Evolutionary conservation across 257 asterid genomes (phyloP).

Genomic region (Eucommia ulmoides): DNA sequence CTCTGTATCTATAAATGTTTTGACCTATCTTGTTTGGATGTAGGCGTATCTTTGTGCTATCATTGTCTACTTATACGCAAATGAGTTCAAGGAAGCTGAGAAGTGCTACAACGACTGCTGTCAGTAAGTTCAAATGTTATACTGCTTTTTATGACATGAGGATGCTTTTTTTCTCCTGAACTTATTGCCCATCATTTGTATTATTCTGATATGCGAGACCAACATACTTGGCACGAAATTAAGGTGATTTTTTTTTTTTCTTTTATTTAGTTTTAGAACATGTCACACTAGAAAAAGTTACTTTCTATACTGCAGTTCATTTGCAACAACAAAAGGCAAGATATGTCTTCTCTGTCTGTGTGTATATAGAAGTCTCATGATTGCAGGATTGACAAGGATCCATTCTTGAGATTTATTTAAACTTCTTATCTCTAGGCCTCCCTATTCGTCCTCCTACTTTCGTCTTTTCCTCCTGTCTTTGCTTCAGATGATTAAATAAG

Average conservation of each 20-base stretch:
- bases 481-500: too few relatives aligned
- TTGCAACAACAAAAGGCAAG: too few relatives aligned
- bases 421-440: too few relatives aligned
- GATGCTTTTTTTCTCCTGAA: neutral
- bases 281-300: too few relatives aligned
- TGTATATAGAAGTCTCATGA: too few relatives aligned
- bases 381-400: too few relatives aligned
- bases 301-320: too few relatives aligned
- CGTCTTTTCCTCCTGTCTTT: too few relatives aligned
- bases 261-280: too few relatives aligned
- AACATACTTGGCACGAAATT: neutral
- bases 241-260: neutral
- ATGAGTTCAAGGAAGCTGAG: constrained; percentile 88
- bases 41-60: constrained; percentile 99
- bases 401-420: too few relatives aligned
- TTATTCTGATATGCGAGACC: neutral
- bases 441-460: too few relatives aligned
- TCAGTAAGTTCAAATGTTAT: constrained; percentile 55
- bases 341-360: too few relatives aligned
- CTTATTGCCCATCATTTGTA: neutral
- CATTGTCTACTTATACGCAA: constrained; percentile 83
- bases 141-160: neutral
- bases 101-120: constrained; percentile 94
- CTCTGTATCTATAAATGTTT: neutral
- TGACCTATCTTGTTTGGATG: constrained; percentile 10